Evolutionary conservation across 2,329 filamentous ascomycete genomes (phyloP).

Genomic region (Cercospora sp.): DNA sequence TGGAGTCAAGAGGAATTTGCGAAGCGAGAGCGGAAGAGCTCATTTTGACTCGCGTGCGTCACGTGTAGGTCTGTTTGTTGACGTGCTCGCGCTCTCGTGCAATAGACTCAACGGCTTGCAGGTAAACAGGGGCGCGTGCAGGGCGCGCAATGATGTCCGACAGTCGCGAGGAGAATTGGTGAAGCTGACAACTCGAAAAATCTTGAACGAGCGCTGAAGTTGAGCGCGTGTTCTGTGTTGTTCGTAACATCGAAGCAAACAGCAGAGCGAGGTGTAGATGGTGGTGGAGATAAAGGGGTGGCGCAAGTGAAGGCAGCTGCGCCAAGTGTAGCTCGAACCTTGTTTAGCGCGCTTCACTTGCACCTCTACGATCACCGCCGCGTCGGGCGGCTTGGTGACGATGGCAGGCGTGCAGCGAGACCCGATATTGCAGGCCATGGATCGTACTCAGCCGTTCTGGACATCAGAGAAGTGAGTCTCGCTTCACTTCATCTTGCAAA

Average conservation of each 20-base stretch:
- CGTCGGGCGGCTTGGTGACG: too few relatives aligned
- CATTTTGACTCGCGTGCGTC: constrained; percentile 8
- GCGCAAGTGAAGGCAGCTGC: not conserved
- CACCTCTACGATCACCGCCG: too few relatives aligned
- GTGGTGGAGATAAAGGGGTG: not conserved
- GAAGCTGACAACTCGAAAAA: not conserved
- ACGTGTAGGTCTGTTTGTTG: constrained; percentile 3
- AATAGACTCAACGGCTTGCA: not conserved
- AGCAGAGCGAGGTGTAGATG: not conserved
- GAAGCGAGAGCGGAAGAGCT: not conserved
- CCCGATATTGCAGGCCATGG: too few relatives aligned
- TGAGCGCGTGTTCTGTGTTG: not conserved
- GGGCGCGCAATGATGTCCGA: not conserved
- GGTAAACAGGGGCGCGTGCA: not conserved
- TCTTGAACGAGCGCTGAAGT: not conserved
- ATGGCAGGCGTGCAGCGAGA: too few relatives aligned
- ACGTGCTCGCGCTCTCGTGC: not conserved
- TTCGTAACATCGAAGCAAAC: not conserved
- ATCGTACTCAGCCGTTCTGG: too few relatives aligned
- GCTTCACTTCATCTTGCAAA: too few relatives aligned
- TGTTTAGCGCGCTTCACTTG: not conserved
- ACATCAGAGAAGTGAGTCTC: too few relatives aligned
- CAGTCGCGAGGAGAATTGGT: not conserved
- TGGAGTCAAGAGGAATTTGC: constrained; percentile 15
- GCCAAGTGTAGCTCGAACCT: not conserved